Conservation (phyloP, 2,329 filamentous ascomycete species). For the Alternaria postmessia region DNA sequence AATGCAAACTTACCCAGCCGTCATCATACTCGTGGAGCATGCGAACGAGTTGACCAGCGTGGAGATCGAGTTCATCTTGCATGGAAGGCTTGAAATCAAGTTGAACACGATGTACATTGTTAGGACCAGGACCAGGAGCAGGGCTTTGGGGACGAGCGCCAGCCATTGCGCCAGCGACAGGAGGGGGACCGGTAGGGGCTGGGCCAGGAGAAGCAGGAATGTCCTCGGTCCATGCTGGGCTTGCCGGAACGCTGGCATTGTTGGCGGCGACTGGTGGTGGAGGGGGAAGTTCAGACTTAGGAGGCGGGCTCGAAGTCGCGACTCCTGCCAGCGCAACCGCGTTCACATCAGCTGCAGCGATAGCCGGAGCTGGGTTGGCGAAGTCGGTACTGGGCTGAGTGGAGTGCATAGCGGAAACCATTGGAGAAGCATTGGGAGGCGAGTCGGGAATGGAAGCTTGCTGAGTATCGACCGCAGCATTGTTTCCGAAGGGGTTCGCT, state of each 20-base stretch:
- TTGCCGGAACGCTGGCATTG: slow-evolving; percentile 54
- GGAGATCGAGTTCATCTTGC: slow-evolving; percentile 87
- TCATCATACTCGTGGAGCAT: slow-evolving; percentile 97
- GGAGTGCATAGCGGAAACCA: slow-evolving; percentile 34
- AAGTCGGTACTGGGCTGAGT: slow-evolving; percentile 36
- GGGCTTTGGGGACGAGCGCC: slow-evolving; percentile 71
- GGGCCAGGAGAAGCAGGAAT: slow-evolving; percentile 62
- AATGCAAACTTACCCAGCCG: slow-evolving; percentile 79
- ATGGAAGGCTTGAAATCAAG: slow-evolving; percentile 93
- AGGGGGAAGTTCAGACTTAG: slow-evolving; percentile 23
- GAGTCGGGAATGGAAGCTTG: slow-evolving; percentile 39
- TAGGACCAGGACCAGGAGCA: slow-evolving; percentile 45
- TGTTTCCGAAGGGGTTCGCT: slow-evolving; percentile 65
- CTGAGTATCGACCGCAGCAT: slow-evolving; percentile 49
- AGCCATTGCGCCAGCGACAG: slow-evolving; percentile 63
- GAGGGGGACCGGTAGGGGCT: slow-evolving; percentile 49
- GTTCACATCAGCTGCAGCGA: slow-evolving; percentile 53
- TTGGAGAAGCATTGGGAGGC: slow-evolving; percentile 30
- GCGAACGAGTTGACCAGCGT: slow-evolving; percentile 82
- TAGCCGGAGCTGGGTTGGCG: slow-evolving; percentile 48
- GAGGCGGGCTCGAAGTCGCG: slow-evolving; percentile 40
- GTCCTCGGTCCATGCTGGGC: slow-evolving; percentile 69
- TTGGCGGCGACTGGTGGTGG: slow-evolving; percentile 62
- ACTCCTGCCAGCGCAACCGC: slow-evolving; percentile 48
- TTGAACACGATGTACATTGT: slow-evolving; percentile 88